These are phyloP conservation scores for Calonectria fujianensis DNA, from an alignment of 2,329 filamentous ascomycete species.

Conservation along the genomic window DNA sequence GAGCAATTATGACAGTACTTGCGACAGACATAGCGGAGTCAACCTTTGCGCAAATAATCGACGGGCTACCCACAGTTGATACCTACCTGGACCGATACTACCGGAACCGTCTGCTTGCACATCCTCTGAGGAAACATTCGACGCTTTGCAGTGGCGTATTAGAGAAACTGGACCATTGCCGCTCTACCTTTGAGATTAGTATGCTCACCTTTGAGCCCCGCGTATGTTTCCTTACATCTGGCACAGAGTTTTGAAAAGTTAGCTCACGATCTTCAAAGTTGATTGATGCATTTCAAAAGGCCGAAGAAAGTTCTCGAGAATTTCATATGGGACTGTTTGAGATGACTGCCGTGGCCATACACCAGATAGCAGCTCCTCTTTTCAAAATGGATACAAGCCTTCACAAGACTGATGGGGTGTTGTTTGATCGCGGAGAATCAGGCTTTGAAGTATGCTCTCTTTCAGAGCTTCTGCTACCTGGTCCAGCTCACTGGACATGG, in stretches of 20 bases:
- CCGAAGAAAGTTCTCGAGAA: not conserved
- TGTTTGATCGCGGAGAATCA: constrained; percentile 35
- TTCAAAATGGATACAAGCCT: constrained; percentile 36
- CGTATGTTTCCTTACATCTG: not conserved
- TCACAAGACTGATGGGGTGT: constrained; percentile 31
- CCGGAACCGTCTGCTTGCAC: no score
- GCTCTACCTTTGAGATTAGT: constrained; percentile 11
- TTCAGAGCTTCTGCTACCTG: no score
- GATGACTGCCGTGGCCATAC: constrained; percentile 33
- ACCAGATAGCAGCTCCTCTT: constrained; percentile 31
- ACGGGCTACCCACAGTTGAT: no score
- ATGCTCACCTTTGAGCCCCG: constrained; percentile 30
- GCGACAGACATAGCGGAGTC: no score
- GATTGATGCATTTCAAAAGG: constrained; percentile 29
- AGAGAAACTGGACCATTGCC: constrained; percentile 23
- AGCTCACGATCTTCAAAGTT: constrained; percentile 9
- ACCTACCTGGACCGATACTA: no score
- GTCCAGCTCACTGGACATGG: no score
- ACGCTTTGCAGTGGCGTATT: constrained; percentile 29
- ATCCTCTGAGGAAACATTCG: not conserved
- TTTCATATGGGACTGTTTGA: constrained; percentile 34
- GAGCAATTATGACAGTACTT: no score
- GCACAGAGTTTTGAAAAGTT: fast-evolving
- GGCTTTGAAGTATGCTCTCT: constrained; percentile 30
- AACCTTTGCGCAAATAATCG: no score